Evolutionary conservation across 2,329 filamentous ascomycete species (phyloP).

Genomic region (Fusarium nematophilum): DNA sequence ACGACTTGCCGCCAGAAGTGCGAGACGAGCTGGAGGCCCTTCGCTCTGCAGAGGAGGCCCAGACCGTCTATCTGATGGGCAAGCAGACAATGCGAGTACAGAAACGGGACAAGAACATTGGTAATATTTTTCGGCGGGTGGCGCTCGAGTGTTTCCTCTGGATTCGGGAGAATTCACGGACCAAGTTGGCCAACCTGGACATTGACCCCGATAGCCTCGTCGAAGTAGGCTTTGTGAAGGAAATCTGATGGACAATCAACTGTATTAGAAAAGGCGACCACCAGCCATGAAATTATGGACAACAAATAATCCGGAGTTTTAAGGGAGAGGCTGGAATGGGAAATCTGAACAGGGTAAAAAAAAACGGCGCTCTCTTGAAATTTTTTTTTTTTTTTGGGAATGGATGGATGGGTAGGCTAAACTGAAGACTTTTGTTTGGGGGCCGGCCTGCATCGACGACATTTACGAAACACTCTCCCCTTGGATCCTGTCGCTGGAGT

Average conservation of each 20-base stretch:
- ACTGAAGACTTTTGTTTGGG: conserved; percentile 5
- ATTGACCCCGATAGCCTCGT: conserved; percentile 66
- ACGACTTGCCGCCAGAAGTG: conserved; percentile 39
- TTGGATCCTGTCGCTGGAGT: conserved; percentile 15
- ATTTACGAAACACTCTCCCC: conserved; percentile 15
- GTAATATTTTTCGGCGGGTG: conserved; percentile 54
- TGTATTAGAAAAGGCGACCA: conserved; percentile 18
- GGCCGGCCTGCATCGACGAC: conserved; percentile 17
- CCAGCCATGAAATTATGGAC: conserved; percentile 6
- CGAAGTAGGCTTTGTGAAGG: conserved; percentile 77
- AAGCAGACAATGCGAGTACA: conserved; percentile 68
- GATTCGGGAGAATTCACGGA: conserved; percentile 72
- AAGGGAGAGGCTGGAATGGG: background rate
- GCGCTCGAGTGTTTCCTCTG: conserved; percentile 70
- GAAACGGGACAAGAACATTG: conserved; percentile 51
- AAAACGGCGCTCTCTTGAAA: conserved; percentile 22
- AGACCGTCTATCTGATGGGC: conserved; percentile 68
- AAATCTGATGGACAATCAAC: conserved; percentile 58
- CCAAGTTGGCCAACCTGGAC: conserved; percentile 72
- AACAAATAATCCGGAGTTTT: conserved; percentile 8
- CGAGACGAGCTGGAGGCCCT: conserved; percentile 57
- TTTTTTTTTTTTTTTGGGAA: background rate
- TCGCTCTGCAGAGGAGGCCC: conserved; percentile 56
- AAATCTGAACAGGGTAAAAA: conserved; percentile 10
- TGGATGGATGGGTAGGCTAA: conserved; percentile 11